Base-by-base conservation (phyloP, 2,329 filamentous ascomycete species). In the Exophiala xenobiotica region DNA sequence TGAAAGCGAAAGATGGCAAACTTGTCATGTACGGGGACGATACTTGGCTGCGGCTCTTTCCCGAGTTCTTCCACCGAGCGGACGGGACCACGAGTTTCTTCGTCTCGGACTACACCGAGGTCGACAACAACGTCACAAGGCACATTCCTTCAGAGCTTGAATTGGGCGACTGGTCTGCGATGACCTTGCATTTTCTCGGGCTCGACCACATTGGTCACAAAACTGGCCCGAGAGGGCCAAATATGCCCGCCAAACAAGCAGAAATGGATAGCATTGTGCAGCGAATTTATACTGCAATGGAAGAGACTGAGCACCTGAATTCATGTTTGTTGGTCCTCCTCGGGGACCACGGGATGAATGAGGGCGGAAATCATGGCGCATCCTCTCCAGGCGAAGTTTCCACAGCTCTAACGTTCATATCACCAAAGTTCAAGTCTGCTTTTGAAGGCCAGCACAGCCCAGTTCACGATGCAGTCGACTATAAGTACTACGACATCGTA, bases 271-370 rank as follows among this genome's bases (percentile, higher is more conserved):
- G 71, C 1, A 86, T 97, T 56, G 85, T 96, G 31, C 76, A 77
- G 55, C 73, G 81, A 51, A 86, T 99, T 20, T 96, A 89, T 65
- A 74, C 78, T 9, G 86, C 88, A 5, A 87, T 99, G 58, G 79
- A 87, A 63, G 78, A 77, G 3, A 73, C 87, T 49, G 66, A 78
- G 1, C 86, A 96, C 67, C 81, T 96, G 1, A 66, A 81, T 24
- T 87, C 87, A 3, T 90, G 92, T 0, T 73, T 99, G 1, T 79
- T 99, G 39, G 84, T 99, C 2, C 72, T 99, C 5, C 90, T 86
- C 50, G 93, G 93, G 49, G 95, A 99, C 63, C 93, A 99, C 66
- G 93, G 93, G n/a, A 99, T 99, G 93, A 99, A 97, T 62, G 92
- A 97, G 62, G 93, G 89, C 16, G 93, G 93, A 2, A 97, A 97